phyloP scores from a whole-genome alignment of 306 rosid genomes.

The Corylus avellana region DNA sequence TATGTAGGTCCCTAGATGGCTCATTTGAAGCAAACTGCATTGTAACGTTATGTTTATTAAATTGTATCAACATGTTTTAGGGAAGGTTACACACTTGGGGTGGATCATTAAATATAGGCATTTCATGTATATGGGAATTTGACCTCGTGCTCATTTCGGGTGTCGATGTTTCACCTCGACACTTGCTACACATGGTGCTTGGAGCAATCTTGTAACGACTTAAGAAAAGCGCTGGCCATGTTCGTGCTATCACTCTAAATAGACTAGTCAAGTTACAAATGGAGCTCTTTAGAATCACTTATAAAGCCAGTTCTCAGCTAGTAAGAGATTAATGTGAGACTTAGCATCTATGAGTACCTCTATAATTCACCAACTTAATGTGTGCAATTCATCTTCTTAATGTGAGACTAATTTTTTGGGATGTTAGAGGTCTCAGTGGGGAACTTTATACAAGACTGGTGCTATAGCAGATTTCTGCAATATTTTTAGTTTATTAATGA shows the following conservation, averaged over 20 bases:
- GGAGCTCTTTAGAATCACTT: too few species aligned
- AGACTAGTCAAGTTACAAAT: too few species aligned
- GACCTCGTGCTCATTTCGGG: slow-evolving; percentile 4
- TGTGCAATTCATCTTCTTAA: too few species aligned
- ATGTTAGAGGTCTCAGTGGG: too few species aligned
- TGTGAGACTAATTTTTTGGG: too few species aligned
- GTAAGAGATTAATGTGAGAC: too few species aligned
- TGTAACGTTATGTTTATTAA: background rate
- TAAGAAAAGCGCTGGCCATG: too few species aligned
- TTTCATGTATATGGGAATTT: background rate
- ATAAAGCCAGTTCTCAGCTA: too few species aligned
- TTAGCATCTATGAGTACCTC: too few species aligned
- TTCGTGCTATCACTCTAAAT: too few species aligned
- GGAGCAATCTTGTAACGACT: background rate
- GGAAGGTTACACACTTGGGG: background rate
- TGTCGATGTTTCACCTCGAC: slow-evolving; percentile 2
- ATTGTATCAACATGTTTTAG: slow-evolving; percentile 8
- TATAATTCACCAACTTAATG: too few species aligned
- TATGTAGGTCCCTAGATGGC: slow-evolving; percentile 7
- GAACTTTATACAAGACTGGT: background rate
- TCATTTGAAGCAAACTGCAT: background rate
- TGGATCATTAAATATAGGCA: background rate
- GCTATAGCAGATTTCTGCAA: slow-evolving; percentile 8
- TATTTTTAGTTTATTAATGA: slow-evolving; percentile 3
- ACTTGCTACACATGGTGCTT: background rate